Conservation (phyloP, 148 eudicot genomes). For the Fallopia convolvulus region DNA sequence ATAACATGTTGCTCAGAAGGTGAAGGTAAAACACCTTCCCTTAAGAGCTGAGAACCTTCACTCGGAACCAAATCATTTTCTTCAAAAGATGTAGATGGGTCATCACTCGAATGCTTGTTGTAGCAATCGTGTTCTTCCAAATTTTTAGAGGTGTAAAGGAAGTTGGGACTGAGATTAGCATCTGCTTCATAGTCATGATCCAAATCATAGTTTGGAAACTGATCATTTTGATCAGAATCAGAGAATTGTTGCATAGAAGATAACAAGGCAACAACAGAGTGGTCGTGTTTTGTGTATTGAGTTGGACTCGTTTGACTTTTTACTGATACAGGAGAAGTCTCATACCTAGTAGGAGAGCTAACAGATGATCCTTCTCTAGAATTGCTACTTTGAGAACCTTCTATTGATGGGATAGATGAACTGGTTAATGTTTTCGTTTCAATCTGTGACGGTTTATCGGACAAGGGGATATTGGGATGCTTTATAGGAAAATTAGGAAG, state of each 20-base stretch:
- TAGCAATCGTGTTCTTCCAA: slow-evolving; percentile 14
- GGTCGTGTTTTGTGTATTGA: slow-evolving; percentile 10
- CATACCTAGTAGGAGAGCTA: slow-evolving; percentile 19
- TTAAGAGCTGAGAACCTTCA: slow-evolving; percentile 31
- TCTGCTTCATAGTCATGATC: slow-evolving; percentile 16
- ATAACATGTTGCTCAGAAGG: slow-evolving; percentile 87
- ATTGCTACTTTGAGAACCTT: slow-evolving; percentile 28
- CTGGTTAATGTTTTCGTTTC: slow-evolving; percentile 64
- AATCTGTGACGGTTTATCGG: slow-evolving; percentile 59
- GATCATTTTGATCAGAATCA: slow-evolving; percentile 19
- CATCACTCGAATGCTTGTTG: slow-evolving; percentile 12
- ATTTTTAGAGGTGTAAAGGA: slow-evolving; percentile 18
- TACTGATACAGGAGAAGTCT: neutral
- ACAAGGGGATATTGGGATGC: slow-evolving; percentile 70
- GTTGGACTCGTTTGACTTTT: slow-evolving; percentile 12
- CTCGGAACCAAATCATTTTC: slow-evolving; percentile 24
- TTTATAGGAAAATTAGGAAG: slow-evolving; percentile 69
- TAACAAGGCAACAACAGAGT: slow-evolving; percentile 12
- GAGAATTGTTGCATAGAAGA: slow-evolving; percentile 11
- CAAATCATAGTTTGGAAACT: slow-evolving; percentile 21
- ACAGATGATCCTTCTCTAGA: slow-evolving; percentile 25
- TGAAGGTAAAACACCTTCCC: slow-evolving; percentile 73
- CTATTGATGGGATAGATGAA: slow-evolving; percentile 40
- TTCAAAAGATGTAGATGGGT: slow-evolving; percentile 23
- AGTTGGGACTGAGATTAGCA: slow-evolving; percentile 9